A percentile compares a stretch with the other conserved stretches of the same genome.
Conservation (phyloP, 805 yeast species). For the Saturnispora galanensis region DNA sequence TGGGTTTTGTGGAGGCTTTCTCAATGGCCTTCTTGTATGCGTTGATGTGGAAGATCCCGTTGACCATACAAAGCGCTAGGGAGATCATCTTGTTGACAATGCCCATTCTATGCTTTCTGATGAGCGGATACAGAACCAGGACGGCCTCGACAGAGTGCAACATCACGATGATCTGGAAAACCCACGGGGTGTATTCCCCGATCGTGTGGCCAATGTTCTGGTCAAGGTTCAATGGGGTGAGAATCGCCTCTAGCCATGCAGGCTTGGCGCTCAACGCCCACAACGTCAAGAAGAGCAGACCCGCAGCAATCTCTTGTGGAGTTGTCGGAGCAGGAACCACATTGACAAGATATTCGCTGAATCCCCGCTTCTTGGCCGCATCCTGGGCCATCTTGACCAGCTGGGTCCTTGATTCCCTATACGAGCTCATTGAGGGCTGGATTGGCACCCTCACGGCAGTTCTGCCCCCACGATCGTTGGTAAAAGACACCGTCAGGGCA, state of each 20-base stretch:
- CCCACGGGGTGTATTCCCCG: conserved; percentile 6
- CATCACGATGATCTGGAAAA: conserved; percentile 21
- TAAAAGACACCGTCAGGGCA: conserved; percentile 33
- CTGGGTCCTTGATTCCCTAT: conserved; percentile 39
- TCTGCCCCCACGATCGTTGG: conserved; percentile 27
- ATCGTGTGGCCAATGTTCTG: conserved; percentile 6
- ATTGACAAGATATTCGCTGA: conserved; percentile 33
- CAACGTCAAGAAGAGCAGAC: conserved; percentile 3
- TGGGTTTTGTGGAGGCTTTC: conserved; percentile 13
- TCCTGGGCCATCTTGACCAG: conserved; percentile 67
- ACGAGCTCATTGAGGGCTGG: conserved; percentile 38
- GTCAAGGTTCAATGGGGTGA: conserved; percentile 7
- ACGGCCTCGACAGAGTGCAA: conserved; percentile 47
- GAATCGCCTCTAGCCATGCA: background rate
- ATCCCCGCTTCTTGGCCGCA: conserved; percentile 55
- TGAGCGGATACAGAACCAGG: conserved; percentile 37
- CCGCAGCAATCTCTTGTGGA: conserved; percentile 33
- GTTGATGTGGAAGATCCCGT: conserved; percentile 46
- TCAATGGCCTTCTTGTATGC: conserved; percentile 29
- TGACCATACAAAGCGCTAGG: conserved; percentile 43
- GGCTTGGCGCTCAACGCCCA: conserved; percentile 12
- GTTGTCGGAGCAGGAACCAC: conserved; percentile 20
- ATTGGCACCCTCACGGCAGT: conserved; percentile 30
- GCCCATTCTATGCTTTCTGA: conserved; percentile 54
- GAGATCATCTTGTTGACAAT: conserved; percentile 38